Conservation (phyloP, 495 filamentous ascomycete species). For the Acidomyces sp. region DNA sequence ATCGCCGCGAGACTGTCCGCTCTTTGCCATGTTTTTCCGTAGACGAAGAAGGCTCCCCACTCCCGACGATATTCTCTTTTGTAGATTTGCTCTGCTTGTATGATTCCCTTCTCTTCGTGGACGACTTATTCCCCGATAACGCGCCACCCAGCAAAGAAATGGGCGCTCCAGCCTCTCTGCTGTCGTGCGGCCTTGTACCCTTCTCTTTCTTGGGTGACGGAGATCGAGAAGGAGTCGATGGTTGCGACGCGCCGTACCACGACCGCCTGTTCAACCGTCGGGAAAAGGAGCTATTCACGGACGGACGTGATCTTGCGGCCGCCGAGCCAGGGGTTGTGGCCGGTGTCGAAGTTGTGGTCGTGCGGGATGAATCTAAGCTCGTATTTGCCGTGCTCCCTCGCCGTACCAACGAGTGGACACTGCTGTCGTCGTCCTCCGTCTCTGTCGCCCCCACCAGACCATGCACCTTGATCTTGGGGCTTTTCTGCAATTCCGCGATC, state of each 20-base stretch:
- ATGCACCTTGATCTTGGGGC: slow-evolving; percentile 9
- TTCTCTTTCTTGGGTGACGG: slow-evolving; percentile 9
- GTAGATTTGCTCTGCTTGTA: not conserved
- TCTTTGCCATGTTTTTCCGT: not conserved
- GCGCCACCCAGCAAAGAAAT: not conserved
- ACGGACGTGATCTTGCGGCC: not conserved
- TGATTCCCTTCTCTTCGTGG: slow-evolving; percentile 7
- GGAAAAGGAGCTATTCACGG: slow-evolving; percentile 7
- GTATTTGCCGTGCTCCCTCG: slow-evolving; percentile 1
- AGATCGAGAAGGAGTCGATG: slow-evolving; percentile 8
- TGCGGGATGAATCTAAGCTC: slow-evolving; percentile 5
- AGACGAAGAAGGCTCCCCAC: too few species aligned
- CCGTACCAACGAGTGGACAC: slow-evolving; percentile 1
- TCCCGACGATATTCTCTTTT: not conserved
- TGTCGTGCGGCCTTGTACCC: not conserved
- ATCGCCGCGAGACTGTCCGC: not conserved
- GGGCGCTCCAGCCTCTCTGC: not conserved
- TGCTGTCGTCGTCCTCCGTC: slow-evolving; percentile 8
- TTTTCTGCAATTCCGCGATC: slow-evolving; percentile 17
- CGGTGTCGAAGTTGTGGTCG: slow-evolving; percentile 8
- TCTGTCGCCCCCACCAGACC: not conserved
- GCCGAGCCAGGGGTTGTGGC: slow-evolving; percentile 8
- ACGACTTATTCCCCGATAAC: slow-evolving; percentile 5
- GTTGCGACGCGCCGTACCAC: slow-evolving; percentile 2
- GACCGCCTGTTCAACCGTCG: slow-evolving; percentile 10